These are phyloP conservation scores for Lachancea mirantina DNA, from an alignment of 805 yeast species.

Conservation along the genomic window DNA sequence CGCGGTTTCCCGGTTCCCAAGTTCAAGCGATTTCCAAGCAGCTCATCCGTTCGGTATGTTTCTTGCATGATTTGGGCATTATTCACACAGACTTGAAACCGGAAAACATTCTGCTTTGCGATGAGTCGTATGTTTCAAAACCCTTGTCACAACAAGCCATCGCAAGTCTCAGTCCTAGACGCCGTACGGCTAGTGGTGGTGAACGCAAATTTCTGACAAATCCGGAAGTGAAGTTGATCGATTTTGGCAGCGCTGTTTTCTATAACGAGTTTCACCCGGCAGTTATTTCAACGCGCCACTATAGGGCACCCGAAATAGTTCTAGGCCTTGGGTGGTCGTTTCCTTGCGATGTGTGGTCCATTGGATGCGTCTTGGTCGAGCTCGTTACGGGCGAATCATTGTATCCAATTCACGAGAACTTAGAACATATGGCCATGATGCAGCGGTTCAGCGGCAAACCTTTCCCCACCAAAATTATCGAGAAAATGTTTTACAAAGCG, in stretches of 20 bases:
- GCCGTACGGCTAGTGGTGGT: constrained; percentile 29
- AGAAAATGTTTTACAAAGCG: constrained; percentile 29
- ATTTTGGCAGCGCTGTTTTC: constrained; percentile 95
- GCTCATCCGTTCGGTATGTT: constrained; percentile 75
- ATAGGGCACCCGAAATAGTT: constrained; percentile 94
- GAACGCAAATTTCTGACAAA: constrained; percentile 43
- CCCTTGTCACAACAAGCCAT: constrained; percentile 18
- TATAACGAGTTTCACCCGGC: constrained; percentile 89
- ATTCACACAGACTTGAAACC: constrained; percentile 97
- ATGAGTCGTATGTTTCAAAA: constrained; percentile 21
- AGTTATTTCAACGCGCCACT: constrained; percentile 90
- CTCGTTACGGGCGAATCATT: constrained; percentile 89
- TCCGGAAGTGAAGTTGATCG: constrained; percentile 84
- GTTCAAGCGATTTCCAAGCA: constrained; percentile 86
- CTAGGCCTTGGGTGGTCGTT: constrained; percentile 94
- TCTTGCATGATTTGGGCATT: constrained; percentile 79
- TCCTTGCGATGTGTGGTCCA: constrained; percentile 95
- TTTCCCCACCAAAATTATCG: constrained; percentile 35
- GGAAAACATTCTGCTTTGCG: constrained; percentile 69
- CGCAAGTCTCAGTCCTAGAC: constrained; percentile 22
- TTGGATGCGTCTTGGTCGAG: constrained; percentile 91
- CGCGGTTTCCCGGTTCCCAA: constrained; percentile 92
- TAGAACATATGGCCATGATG: constrained; percentile 94
- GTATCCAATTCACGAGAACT: constrained; percentile 89
- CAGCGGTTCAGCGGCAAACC: constrained; percentile 61